A percentile compares a stretch with the other conserved stretches of the same genome.
Conservation (phyloP, 164 flowering plant genomes). For the Chloranthus sessilifolius region DNA sequence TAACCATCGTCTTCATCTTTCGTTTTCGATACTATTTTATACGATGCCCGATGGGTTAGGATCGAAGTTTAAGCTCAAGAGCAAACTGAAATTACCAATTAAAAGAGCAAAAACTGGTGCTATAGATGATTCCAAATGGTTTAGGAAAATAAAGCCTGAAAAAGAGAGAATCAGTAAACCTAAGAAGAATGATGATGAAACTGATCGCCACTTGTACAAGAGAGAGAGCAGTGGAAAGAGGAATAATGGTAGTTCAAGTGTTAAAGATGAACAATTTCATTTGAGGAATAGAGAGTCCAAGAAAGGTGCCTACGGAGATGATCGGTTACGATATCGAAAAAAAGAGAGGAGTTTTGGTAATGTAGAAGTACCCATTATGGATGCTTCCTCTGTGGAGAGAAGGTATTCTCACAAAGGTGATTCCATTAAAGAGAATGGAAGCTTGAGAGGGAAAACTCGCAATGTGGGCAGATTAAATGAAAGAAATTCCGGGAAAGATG, state of each 20-base stretch:
- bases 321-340: slow-evolving; percentile 6
- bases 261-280: slow-evolving; percentile 1
- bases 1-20: too few species aligned
- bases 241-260: too few species aligned
- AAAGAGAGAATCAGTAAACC: neutral
- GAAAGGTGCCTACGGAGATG: neutral
- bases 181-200: neutral
- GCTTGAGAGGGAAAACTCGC: neutral
- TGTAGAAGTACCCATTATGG: too few species aligned
- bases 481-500: slow-evolving; percentile 6
- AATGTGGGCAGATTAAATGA: slow-evolving; percentile 4
- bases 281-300: neutral
- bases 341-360: slow-evolving; percentile 34
- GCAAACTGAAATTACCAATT: slow-evolving; percentile 14
- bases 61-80: slow-evolving; percentile 11
- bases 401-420: slow-evolving; percentile 6
- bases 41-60: slow-evolving; percentile 9
- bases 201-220: neutral
- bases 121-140: slow-evolving; percentile 1
- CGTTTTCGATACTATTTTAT: neutral
- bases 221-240: slow-evolving; percentile 7
- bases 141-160: slow-evolving; percentile 1
- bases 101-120: slow-evolving; percentile 8
- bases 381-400: slow-evolving; percentile 11
- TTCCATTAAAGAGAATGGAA: slow-evolving; percentile 6